Base-by-base conservation (phyloP, 2,329 filamentous ascomycete genomes). In the Mycosphaerelloides madeirae region DNA sequence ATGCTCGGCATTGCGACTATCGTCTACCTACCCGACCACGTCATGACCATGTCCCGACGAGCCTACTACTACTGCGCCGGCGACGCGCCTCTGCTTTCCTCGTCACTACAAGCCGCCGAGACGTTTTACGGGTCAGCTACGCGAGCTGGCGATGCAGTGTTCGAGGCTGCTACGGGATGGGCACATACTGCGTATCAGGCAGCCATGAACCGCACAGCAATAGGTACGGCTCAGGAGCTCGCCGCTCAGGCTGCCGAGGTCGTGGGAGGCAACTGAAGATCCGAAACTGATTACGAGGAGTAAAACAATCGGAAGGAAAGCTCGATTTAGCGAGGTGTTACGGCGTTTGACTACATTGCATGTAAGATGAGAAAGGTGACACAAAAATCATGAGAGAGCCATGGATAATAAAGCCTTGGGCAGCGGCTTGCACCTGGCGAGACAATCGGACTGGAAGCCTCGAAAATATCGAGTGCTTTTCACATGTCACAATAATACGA, bases 51-150 rank as follows among this genome's bases (percentile, higher is more conserved):
- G 59, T 79, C 84, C 62, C 81, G 82, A 64, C 85, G 91, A 64
- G 83, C 88, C 42, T 95, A 87, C 80, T 98, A 96, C 75, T 98
- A 98, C 75, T 87, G 88, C 67, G 83, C 84, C 54, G 93, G 93
- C 56, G 89, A 95, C 38, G 51, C 46, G 13, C 38, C 40, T 15
- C 41, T 48, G 19, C 28, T 20, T 11, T 43, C 47, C 29, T 34
- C 41, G 8, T 51, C 49, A 18, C 35, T 45, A 29, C 46, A 49
- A 29, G 52, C 49, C 12, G 53, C 48, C 6, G 49, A 52, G 20
- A 52, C 48, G 1, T 29, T 53, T 7, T 55, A 51, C 33, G 48
- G 48, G 15, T 50, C 43, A 9, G 53, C 57, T 28, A 49, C 49
- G 20, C 40, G 44, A 20, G 46, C 49, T 7, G 51, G 38, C n/a